Percentiles rank a stretch among this genome's conserved stretches.
These are phyloP conservation scores for Corymbia maculata DNA, from an alignment of 345 rosid genomes.

Conservation along the genomic window DNA sequence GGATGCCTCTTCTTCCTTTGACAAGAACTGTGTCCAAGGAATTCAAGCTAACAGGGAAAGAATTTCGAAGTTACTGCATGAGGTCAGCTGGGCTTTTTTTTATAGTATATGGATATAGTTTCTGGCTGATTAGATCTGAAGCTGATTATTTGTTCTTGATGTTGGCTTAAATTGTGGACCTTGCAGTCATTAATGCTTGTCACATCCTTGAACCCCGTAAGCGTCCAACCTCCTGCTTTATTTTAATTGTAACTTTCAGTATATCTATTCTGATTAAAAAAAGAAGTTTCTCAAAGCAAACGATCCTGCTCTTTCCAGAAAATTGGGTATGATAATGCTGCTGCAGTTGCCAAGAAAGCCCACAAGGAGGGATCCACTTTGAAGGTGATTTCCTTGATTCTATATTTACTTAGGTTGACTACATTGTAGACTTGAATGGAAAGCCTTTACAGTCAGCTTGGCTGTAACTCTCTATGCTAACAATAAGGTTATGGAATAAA, in stretches of 20 bases:
- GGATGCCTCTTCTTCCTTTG: conserved; percentile 92
- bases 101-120: not conserved
- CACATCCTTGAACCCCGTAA: conserved; percentile 94
- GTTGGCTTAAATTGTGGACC: conserved; percentile 6
- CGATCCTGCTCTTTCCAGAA: conserved; percentile 34
- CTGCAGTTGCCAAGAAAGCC: conserved; percentile 97
- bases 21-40: conserved; percentile 87
- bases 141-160: conserved; percentile 2
- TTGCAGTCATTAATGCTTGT: conserved; percentile 96
- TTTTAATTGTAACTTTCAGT: not conserved
- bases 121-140: not conserved
- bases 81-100: conserved; percentile 31
- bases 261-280: not conserved
- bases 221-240: not conserved
- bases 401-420: not conserved
- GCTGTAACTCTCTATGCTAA: not conserved
- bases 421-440: not conserved
- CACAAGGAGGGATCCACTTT: conserved; percentile 87
- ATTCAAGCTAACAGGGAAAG: conserved; percentile 84
- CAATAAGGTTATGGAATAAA: not conserved
- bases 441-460: not conserved
- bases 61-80: conserved; percentile 81
- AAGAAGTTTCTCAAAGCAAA: not conserved
- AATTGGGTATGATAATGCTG: conserved; percentile 96
- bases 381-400: conserved; percentile 39